phyloP scores from a whole-genome alignment of 2,329 filamentous ascomycete species.

The Neopestalotiopsis rosae region DNA sequence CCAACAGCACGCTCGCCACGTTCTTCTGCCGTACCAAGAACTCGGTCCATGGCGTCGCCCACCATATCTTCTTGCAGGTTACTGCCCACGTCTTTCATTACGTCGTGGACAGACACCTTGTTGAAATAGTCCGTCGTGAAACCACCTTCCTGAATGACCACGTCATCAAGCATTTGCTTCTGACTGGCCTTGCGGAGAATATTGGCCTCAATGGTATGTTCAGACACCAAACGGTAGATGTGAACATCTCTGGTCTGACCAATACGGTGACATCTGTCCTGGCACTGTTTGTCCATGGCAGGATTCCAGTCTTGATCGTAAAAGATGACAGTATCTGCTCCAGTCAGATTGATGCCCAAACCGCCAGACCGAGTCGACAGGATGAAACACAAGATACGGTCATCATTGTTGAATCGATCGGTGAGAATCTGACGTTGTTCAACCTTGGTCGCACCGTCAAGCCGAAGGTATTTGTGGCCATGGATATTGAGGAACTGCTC shows the following conservation, averaged over 20 bases:
- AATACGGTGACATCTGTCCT: constrained; percentile 96
- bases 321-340: constrained; percentile 97
- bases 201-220: constrained; percentile 97
- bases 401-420: constrained; percentile 95
- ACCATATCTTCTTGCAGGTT: constrained; percentile 52
- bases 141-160: constrained; percentile 97
- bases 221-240: constrained; percentile 92
- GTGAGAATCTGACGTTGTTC: constrained; percentile 95
- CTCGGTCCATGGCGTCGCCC: constrained; percentile 79
- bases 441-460: constrained; percentile 96
- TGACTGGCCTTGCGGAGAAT: constrained; percentile 96
- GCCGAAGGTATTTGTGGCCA: constrained; percentile 91
- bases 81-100: constrained; percentile 64
- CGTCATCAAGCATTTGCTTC: constrained; percentile 96
- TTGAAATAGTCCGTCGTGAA: constrained; percentile 98
- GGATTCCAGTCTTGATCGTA: constrained; percentile 99
- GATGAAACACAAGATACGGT: constrained; percentile 92
- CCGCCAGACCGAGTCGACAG: constrained; percentile 93
- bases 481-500: constrained; percentile 99
- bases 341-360: constrained; percentile 93
- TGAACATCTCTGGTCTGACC: constrained; percentile 97
- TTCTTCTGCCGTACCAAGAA: constrained; percentile 71
- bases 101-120: constrained; percentile 72
- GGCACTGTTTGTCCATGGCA: constrained; percentile 99
- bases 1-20: constrained; percentile 67